phyloP scores from a whole-genome alignment of 164 flowering plant species.

The Litsea cubeba region DNA sequence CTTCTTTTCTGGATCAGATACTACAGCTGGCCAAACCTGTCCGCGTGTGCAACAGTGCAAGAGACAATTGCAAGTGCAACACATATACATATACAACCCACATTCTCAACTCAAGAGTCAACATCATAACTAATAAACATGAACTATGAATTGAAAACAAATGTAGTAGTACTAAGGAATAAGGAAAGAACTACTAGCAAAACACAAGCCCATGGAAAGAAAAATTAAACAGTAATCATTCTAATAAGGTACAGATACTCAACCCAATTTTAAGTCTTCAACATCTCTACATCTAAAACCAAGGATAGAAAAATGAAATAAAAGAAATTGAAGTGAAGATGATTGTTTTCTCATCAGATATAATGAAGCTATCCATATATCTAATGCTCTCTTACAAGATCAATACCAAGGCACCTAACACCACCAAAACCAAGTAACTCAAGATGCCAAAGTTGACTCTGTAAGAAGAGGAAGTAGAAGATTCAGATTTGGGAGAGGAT shows the following conservation, averaged over 20 bases:
- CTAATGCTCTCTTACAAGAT: slow-evolving; percentile 28
- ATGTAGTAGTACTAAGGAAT: neutral
- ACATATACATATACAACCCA: no score
- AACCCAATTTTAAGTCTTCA: no score
- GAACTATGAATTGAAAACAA: neutral
- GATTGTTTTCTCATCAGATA: no score
- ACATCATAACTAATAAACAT: neutral
- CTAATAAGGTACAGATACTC: no score
- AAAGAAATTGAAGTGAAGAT: slow-evolving; percentile 12
- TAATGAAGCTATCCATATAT: slow-evolving; percentile 18
- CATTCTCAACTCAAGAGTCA: no score
- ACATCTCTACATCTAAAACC: neutral
- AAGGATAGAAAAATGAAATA: slow-evolving; percentile 2
- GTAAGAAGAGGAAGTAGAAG: slow-evolving; percentile 28
- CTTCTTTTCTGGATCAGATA: no score
- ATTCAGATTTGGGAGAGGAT: slow-evolving; percentile 11
- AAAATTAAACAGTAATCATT: no score
- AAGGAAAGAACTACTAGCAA: neutral
- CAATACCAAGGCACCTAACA: slow-evolving; percentile 32
- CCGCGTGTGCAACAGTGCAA: no score
- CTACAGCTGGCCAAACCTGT: no score
- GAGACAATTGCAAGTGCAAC: no score
- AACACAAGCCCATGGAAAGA: neutral
- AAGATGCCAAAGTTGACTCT: slow-evolving; percentile 22
- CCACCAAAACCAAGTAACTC: slow-evolving; percentile 36